Base-by-base conservation (phyloP, 805 yeast genomes). In the Naumovozyma dairenensis region DNA sequence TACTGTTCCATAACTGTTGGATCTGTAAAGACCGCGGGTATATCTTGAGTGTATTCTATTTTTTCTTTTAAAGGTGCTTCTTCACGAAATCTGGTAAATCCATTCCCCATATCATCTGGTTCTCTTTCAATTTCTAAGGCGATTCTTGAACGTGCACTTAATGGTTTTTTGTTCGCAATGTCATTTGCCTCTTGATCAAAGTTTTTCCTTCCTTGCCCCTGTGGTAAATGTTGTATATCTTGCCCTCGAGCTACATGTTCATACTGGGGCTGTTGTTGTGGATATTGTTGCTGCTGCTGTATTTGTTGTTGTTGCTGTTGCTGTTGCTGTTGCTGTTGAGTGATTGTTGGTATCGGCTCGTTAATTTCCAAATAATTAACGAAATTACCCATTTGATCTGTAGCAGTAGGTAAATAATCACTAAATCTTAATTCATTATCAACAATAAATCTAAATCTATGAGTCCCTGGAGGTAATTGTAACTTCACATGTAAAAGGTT, bases 341-440 rank as follows among this genome's bases (percentile, higher is more conserved):
- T 56, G 58, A 37, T 51, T 44, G 28, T 54, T 45, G 56, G 34
- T 49, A 54, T 37, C 57, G 71, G 42, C 12, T 41, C n/a, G 60
- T 69, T 60, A 17, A 84, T 80, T 57, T 85, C 95, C 35, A 87
- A 70, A 58, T 87, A 87, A 59, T 87, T 87, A 32, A 89, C 95
- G 49, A 87, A 82, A 54, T 87, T 87, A 31, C 97, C 97, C 77
- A 86, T 80, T 42, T 87, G 93, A 59, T 89, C 96, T 0, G 97
- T 87, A 5, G 97, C 97, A 1, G 95, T 86, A n/a, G 95, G 94
- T 46, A 87, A 68, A 45, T 71, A 77, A 57, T 86, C 94, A 25
- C 92, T 78, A 54, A 85, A 84, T 41, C 95, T 65, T 46, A 87
- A 73, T 55, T 89, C 96, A 58, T 87, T 86, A 52, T 87, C 96